phyloP scores from a whole-genome alignment of 768 basidiomycete species.

The Cystofilobasidium capitatum region DNA sequence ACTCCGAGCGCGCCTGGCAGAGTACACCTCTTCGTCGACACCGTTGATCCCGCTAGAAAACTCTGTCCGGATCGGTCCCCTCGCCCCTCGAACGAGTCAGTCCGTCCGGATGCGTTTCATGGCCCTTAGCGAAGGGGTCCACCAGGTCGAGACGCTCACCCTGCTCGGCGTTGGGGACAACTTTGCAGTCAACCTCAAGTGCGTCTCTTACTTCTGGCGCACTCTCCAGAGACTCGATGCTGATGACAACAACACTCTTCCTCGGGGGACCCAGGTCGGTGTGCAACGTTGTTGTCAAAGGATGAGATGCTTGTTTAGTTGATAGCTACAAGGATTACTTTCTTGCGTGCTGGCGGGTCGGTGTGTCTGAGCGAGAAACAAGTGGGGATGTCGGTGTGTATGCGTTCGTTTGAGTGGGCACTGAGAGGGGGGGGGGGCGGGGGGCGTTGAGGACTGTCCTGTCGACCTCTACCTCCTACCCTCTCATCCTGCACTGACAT shows the following conservation, averaged over 20 bases:
- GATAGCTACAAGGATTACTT: too few species aligned
- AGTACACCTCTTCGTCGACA: conserved; percentile 29
- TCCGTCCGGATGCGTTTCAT: conserved; percentile 78
- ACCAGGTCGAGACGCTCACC: conserved; percentile 60
- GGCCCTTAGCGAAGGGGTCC: conserved; percentile 68
- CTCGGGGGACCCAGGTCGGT: conserved; percentile 6
- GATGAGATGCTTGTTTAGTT: background rate
- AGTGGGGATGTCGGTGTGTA: too few species aligned
- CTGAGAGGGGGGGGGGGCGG: too few species aligned
- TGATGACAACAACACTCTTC: too few species aligned
- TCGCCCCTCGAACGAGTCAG: conserved; percentile 53
- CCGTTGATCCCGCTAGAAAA: conserved; percentile 36
- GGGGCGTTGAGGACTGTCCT: too few species aligned
- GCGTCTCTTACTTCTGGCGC: conserved; percentile 28
- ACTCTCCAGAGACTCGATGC: background rate
- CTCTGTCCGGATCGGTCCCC: conserved; percentile 37
- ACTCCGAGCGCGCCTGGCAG: conserved; percentile 26
- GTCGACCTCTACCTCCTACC: background rate
- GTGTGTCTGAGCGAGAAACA: too few species aligned
- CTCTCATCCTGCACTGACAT: background rate
- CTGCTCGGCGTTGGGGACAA: conserved; percentile 67
- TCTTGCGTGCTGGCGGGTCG: too few species aligned
- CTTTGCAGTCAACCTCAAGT: conserved; percentile 65
- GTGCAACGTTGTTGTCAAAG: conserved; percentile 17
- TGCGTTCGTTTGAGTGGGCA: too few species aligned